Evolutionary conservation across 192 early-diverging fungal species (phyloP), one percentile per base, ranked within the genome.

Genomic region (Oehlia diaphana): DNA sequence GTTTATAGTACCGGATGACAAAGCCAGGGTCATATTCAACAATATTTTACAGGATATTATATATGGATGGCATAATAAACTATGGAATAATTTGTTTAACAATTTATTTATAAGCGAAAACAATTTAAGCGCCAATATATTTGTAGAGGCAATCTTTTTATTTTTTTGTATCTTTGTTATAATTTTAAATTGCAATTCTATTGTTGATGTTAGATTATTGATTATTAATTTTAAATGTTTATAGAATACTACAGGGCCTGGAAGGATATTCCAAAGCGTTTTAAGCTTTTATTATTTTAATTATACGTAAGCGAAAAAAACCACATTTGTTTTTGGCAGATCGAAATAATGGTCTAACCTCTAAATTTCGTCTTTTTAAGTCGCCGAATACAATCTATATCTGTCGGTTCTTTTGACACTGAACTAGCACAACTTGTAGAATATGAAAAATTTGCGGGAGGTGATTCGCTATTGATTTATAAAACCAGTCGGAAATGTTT

Each of bases 51-150:
- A 88, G 80, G 89, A 90, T 72, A 80, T 88, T 10, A 53, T 85
- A 62, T 83, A 84, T 64, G 84, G 83, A 49, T 90, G 88, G 85
- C 86, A 90, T 10, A 82, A 82, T 28, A 82, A 86, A 72, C 75
- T 88, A n/a, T 90, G 89, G 89, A 72, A 81, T n/a, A 84, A 83
- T 31, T 81, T 83, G n/a, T 83, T 83, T 74, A 86, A 88, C 49
- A 69, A 85, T 72, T 23, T 79, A 37, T 37, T 19, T 42, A 66
- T 77, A 4, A 35, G 21, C 2, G 35, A 63, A 37, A 19, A 37
- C 12, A n/a, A 16, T 21, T 14, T n/a, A n/a, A 14, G 3, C 9
- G 13, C 61, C 21, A 37, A 37, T n/a, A 16, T 21, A 42, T 44
- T 44, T 9, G 14, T 39, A 70, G n/a, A 39, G 39, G 37, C 6